Percentiles rank a stretch among this genome's conserved stretches.
Evolutionary conservation across 495 filamentous ascomycete genomes (phyloP).

Genomic region (Penicillium nucicola): DNA sequence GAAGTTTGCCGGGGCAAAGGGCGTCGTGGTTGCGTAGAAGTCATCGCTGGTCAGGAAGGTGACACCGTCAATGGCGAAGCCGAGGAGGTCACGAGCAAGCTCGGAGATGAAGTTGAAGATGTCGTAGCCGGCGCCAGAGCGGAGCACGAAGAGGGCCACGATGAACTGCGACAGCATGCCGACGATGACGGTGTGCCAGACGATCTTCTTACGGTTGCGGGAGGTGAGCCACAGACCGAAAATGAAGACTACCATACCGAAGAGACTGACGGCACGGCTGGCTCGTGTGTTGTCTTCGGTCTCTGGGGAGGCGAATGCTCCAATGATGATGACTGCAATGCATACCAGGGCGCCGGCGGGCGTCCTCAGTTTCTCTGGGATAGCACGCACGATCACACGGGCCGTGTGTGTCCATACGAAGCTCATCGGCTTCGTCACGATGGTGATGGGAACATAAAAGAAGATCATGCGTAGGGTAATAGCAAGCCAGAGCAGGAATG

Average conservation of each 20-base stretch:
- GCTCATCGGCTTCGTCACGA: constrained; percentile 62
- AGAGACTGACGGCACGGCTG: constrained; percentile 75
- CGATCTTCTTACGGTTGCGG: constrained; percentile 56
- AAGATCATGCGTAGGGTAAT: constrained; percentile 71
- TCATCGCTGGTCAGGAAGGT: constrained; percentile 61
- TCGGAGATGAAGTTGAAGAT: constrained; percentile 84
- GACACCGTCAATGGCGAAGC: constrained; percentile 66
- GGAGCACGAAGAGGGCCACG: constrained; percentile 80
- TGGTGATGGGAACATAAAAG: constrained; percentile 65
- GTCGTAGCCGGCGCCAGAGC: constrained; percentile 71
- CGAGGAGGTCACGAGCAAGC: constrained; percentile 65
- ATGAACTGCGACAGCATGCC: constrained; percentile 89
- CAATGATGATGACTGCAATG: constrained; percentile 69
- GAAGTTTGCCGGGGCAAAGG: constrained; percentile 40
- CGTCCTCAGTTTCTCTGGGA: constrained; percentile 61
- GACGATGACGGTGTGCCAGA: constrained; percentile 75
- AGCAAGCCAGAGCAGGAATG: constrained; percentile 76
- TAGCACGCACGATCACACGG: constrained; percentile 43
- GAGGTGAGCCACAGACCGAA: constrained; percentile 64
- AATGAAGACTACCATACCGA: constrained; percentile 75
- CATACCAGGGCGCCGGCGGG: constrained; percentile 57
- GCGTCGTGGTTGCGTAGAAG: constrained; percentile 20
- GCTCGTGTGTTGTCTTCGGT: constrained; percentile 70
- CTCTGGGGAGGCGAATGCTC: constrained; percentile 68
- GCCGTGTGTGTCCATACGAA: constrained; percentile 65